Conservation (phyloP, 257 asterid species). For the Rauvolfia tetraphylla region DNA sequence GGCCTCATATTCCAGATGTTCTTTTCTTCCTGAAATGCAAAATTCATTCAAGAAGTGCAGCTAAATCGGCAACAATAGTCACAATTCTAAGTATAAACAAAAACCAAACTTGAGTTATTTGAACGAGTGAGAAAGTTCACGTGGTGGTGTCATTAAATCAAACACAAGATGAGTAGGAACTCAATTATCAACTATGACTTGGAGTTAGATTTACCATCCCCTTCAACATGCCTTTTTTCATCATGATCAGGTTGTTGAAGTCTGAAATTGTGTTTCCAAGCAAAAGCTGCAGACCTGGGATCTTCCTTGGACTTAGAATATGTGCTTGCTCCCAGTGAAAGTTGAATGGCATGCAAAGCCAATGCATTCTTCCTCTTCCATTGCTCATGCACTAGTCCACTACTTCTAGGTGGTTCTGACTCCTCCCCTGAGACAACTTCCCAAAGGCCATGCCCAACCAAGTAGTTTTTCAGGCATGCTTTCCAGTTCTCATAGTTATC, state of each 20-base stretch:
- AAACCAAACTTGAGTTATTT: background rate
- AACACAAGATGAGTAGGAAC: background rate
- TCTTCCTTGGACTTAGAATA: constrained; percentile 32
- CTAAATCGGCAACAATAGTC: background rate
- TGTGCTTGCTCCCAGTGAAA: constrained; percentile 34
- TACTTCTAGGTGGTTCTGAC: constrained; percentile 21
- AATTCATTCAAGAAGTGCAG: background rate
- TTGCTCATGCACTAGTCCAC: constrained; percentile 23
- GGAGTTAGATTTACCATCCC: constrained; percentile 11
- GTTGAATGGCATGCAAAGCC: constrained; percentile 44
- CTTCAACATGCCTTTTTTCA: constrained; percentile 3
- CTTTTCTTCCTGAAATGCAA: constrained; percentile 22
- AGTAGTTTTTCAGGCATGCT: constrained; percentile 33
- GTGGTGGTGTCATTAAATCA: background rate
- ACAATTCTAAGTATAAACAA: background rate
- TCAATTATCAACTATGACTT: background rate
- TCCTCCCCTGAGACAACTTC: constrained; percentile 41
- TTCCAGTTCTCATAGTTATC: constrained; percentile 43
- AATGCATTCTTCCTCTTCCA: constrained; percentile 42
- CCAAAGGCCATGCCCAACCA: constrained; percentile 44
- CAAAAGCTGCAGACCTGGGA: constrained; percentile 22
- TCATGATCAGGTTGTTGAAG: constrained; percentile 3
- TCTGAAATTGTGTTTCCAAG: constrained; percentile 24
- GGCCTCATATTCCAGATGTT: constrained; percentile 15
- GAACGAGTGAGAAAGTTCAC: background rate